Base-by-base conservation (phyloP, 768 basidiomycete species). In the Mycena venus region DNA sequence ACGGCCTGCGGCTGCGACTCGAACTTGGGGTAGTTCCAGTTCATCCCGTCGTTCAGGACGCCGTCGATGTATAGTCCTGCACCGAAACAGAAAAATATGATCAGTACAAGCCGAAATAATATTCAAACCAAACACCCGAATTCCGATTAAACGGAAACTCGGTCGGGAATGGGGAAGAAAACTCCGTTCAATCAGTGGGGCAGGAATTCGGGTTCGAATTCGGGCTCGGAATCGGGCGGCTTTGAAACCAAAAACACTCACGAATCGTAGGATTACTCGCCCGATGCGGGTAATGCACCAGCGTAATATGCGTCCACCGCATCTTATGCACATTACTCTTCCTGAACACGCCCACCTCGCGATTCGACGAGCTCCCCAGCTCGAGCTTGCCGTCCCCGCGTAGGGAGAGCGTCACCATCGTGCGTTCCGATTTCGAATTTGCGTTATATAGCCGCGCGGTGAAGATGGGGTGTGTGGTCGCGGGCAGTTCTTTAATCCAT, bases 51-150 rank as follows among this genome's bases (percentile, higher is more conserved):
- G 21, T 84, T 87, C 23, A 94, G 85, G 5, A 88, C 86, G 14
- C 95, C 95, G 77, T 96, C 95, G 12, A 95, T 74, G 77, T 94
- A 96, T 0, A 96, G 77, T 5, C 94, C 94, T 95, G 17, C 1
- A 21, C 3, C 56, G 15, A 7, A 15, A 55, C n/a, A n/a, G n/a
- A n/a, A n/a, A n/a, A n/a, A n/a, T n/a, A n/a, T n/a, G n/a, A n/a
- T n/a, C n/a, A n/a, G n/a, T n/a, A n/a, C n/a, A n/a, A n/a, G n/a
- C n/a, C n/a, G n/a, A n/a, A n/a, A n/a, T n/a, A n/a, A 29, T 5
- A 19, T n/a, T 15, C 14, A 38, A 36, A 38, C 7, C 34, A 27
- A n/a, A 19, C 8, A n/a, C n/a, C n/a, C n/a, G n/a, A n/a, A n/a
- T n/a, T n/a, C n/a, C n/a, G n/a, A n/a, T n/a, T n/a, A n/a, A n/a